Base-by-base conservation (phyloP, 2,329 filamentous ascomycete genomes). In the Diplodia scrobiculata region DNA sequence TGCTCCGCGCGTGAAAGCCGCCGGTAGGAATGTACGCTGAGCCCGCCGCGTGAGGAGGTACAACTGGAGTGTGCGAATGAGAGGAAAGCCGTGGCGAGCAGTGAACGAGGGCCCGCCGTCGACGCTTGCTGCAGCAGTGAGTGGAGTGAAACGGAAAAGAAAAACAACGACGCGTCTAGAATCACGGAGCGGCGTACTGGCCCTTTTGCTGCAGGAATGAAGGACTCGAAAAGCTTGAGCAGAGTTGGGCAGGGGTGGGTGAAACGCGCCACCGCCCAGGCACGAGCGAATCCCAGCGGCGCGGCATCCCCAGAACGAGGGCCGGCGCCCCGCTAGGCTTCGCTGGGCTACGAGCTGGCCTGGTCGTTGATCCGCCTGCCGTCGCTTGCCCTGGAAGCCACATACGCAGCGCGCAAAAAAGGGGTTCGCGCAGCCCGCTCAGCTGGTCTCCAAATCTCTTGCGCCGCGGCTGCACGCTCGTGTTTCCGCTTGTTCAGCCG, bases 231-330 rank as follows among this genome's bases (percentile, higher is more conserved):
- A 62, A 62, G 58, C 58, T 62, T 62, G 29, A 60, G 41, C 58
- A 62, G 58, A 13, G 5, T 47, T 60, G 58, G 19, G 27, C 58
- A 60, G 38, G 55, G 58, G 45, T n/a, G 41, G 29, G 21, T 62
- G 58, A 62, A 62, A 62, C 58, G 58, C 58, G 58, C 58, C 58
- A 62, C 58, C 45, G 27, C 4, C 58, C 58, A 62, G 58, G 58
- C 58, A 62, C 58, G 58, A 62, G 58, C 58, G 58, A 62, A 62
- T 62, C 58, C 58, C 41, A 62, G 29, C 21, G 9, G 41, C 21
- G 11, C 17, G 58, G 7, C 58, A 51, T 62, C 58, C 45, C 58
- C 41, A 62, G 41, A 13, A n/a, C 27, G 9, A 17, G 9, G 3
- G 21, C 21, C 38, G 38, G 41, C 58, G 58, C 27, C 17, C 58